Conservation (phyloP, 1,284 basidiomycete species). For the Fomitiporia mediterranea region DNA sequence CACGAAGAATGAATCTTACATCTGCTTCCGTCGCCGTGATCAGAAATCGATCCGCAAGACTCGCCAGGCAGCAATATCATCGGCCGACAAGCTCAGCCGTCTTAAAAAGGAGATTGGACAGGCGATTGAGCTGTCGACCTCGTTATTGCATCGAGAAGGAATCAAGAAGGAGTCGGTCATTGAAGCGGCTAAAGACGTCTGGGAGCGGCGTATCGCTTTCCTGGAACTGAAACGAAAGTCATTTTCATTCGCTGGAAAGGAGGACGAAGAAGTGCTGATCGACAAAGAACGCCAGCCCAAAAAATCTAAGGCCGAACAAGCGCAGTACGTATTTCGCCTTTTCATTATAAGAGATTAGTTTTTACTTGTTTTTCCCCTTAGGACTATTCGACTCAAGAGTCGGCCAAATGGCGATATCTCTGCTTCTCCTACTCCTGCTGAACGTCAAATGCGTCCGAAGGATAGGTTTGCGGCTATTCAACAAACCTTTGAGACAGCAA, state of each 20-base stretch:
- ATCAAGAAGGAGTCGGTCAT: conserved; percentile 64
- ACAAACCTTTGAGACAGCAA: conserved; percentile 61
- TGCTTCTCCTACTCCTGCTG: conserved; percentile 38
- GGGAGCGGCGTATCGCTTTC: conserved; percentile 74
- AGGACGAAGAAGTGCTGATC: conserved; percentile 79
- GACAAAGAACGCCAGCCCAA: conserved; percentile 69
- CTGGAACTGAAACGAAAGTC: conserved; percentile 79
- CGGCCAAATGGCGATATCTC: conserved; percentile 39
- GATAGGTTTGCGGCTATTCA: conserved; percentile 63
- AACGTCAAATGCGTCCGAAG: conserved; percentile 53
- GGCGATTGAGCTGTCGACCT: conserved; percentile 69
- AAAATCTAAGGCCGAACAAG: conserved; percentile 40
- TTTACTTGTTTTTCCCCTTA: conserved; percentile 6
- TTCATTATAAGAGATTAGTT: neutral
- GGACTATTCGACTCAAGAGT: conserved; percentile 40
- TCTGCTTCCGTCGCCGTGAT: conserved; percentile 96
- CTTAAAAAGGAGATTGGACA: conserved; percentile 73
- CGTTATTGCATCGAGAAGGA: conserved; percentile 68
- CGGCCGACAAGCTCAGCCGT: conserved; percentile 82
- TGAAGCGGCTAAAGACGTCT: conserved; percentile 63
- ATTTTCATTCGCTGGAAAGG: conserved; percentile 61
- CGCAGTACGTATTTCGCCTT: conserved; percentile 37
- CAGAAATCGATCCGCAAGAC: conserved; percentile 95
- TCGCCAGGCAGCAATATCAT: conserved; percentile 82
- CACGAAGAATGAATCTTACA: conserved; percentile 88